Evolutionary conservation across 192 early-diverging fungal species (phyloP).

Genomic region (Polychytrium aggregatum): DNA sequence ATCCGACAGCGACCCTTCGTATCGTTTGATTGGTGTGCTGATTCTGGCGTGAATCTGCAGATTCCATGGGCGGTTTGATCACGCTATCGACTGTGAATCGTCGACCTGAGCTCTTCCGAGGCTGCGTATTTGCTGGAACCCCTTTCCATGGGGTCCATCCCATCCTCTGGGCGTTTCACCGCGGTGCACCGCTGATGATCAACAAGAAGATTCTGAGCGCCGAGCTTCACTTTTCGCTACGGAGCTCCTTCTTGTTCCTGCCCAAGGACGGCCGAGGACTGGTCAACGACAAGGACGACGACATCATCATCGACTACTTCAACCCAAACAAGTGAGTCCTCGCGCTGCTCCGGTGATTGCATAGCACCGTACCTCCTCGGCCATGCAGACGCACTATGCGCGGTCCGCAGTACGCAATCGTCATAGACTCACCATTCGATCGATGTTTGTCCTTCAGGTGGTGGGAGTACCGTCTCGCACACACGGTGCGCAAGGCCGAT

Average conservation of each 20-base stretch:
- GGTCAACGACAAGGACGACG: conserved; percentile 15
- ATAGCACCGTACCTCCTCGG: too few relatives aligned
- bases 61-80: conserved; percentile 22
- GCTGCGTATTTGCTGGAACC: conserved; percentile 13
- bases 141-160: conserved; percentile 15
- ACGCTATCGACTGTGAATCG: conserved; percentile 14
- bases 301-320: conserved; percentile 15
- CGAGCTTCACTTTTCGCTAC: conserved; percentile 10
- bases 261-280: conserved; percentile 10
- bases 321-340: conserved; percentile 9
- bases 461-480: not conserved
- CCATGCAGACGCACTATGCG: too few relatives aligned
- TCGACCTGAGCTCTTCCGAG: conserved; percentile 14
- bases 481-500: not conserved
- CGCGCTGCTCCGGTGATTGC: too few relatives aligned
- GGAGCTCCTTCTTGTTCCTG: conserved; percentile 14
- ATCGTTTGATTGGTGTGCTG: too few relatives aligned
- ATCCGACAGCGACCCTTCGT: too few relatives aligned
- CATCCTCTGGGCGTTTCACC: conserved; percentile 16
- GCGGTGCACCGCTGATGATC: conserved; percentile 15
- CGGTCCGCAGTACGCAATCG: too few relatives aligned
- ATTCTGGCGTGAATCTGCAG: not conserved
- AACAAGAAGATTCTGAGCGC: conserved; percentile 12
- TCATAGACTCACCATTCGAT: not conserved
- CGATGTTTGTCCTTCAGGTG: not conserved